Evolutionary conservation across 306 rosid species (phyloP).

Genomic region (Sicyos edulis): DNA sequence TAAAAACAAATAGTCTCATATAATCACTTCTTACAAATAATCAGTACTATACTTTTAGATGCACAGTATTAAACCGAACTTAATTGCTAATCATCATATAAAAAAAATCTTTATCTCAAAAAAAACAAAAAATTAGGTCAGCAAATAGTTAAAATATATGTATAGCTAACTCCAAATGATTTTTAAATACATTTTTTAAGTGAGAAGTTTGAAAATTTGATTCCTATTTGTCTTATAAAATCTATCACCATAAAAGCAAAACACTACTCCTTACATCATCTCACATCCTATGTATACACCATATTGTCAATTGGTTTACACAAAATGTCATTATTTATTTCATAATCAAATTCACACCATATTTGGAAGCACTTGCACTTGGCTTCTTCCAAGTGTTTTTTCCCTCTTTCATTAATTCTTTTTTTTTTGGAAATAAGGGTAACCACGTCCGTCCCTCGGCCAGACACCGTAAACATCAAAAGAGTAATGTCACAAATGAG

Average conservation of each 20-base stretch:
- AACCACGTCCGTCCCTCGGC: too few relatives aligned
- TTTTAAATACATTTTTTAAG: background rate
- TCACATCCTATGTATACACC: background rate
- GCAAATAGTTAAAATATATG: background rate
- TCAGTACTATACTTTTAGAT: too few relatives aligned
- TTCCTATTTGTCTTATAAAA: slow-evolving; percentile 4
- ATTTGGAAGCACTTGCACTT: background rate
- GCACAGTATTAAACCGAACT: too few relatives aligned
- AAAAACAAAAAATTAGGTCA: background rate
- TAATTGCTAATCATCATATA: too few relatives aligned
- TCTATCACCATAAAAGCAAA: background rate
- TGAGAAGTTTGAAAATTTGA: background rate
- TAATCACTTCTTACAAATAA: too few relatives aligned
- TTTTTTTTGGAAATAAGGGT: too few relatives aligned
- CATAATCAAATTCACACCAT: background rate
- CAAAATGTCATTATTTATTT: background rate
- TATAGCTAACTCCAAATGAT: background rate
- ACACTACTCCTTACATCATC: background rate
- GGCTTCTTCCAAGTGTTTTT: background rate
- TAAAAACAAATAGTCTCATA: too few relatives aligned
- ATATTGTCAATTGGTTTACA: background rate
- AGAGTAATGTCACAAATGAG: too few relatives aligned
- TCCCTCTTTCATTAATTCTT: background rate
- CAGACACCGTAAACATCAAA: too few relatives aligned
- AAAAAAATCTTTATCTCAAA: background rate